phyloP scores from a whole-genome alignment of 1,284 basidiomycete genomes.

The Pterulicium gracile region DNA sequence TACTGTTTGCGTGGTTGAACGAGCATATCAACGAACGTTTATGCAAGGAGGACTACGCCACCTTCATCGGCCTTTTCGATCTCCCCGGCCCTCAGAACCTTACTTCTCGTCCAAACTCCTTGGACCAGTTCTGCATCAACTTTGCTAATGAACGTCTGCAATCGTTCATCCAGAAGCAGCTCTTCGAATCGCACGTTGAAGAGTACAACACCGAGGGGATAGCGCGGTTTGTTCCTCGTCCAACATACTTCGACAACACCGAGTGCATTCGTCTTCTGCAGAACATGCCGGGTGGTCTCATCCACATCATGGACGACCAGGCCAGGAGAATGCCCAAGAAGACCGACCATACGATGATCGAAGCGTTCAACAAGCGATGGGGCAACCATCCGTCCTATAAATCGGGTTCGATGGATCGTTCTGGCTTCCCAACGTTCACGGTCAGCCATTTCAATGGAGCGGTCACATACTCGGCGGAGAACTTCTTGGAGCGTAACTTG shows the following conservation, averaged over 20 bases:
- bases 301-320: constrained; percentile 98
- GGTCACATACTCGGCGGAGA: constrained; percentile 85
- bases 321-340: constrained; percentile 80
- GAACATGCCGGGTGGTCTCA: constrained; percentile 81
- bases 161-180: constrained; percentile 68
- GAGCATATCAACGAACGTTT: constrained; percentile 93
- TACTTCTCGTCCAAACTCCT: constrained; percentile 75
- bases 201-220: constrained; percentile 88
- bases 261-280: constrained; percentile 85
- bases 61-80: constrained; percentile 93
- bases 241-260: constrained; percentile 86
- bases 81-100: constrained; percentile 91
- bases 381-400: constrained; percentile 90
- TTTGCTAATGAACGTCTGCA: constrained; percentile 90
- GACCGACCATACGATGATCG: constrained; percentile 90
- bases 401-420: constrained; percentile 61
- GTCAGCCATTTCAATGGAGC: constrained; percentile 88
- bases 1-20: constrained; percentile 95
- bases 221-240: constrained; percentile 52
- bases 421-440: constrained; percentile 81
- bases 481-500: constrained; percentile 83
- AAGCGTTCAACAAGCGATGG: constrained; percentile 91
- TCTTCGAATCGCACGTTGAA: constrained; percentile 71
- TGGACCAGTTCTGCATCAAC: constrained; percentile 96
- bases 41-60: constrained; percentile 82